Evolutionary conservation across 257 asterid species (phyloP).

Genomic region (Solanum dulcamara): DNA sequence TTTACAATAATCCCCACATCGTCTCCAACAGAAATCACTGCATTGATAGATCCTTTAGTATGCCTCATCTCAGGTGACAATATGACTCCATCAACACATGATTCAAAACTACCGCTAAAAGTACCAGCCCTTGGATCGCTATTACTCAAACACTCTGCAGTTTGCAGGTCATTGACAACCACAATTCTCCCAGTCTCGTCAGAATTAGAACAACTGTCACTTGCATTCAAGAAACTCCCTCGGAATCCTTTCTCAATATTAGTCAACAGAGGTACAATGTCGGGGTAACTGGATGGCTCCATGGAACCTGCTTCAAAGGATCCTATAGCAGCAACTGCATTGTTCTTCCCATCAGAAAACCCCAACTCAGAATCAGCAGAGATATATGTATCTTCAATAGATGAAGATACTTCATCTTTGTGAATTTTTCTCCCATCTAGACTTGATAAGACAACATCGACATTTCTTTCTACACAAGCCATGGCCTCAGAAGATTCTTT

Average conservation of each 20-base stretch:
- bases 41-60: conserved; percentile 11
- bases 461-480: conserved; percentile 11
- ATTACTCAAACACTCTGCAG: conserved; percentile 9
- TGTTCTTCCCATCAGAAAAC: conserved; percentile 14
- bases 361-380: conserved; percentile 17
- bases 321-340: conserved; percentile 7
- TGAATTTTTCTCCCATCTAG: conserved; percentile 6
- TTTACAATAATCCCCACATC: background rate
- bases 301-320: conserved; percentile 15
- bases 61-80: conserved; percentile 6
- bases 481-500: conserved; percentile 10
- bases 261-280: background rate
- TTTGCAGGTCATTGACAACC: conserved; percentile 7
- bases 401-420: conserved; percentile 4
- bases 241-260: background rate
- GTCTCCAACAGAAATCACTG: conserved; percentile 8
- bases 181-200: conserved; percentile 6
- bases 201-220: conserved; percentile 1
- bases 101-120: conserved; percentile 4
- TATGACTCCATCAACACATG: conserved; percentile 5
- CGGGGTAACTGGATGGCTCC: conserved; percentile 9
- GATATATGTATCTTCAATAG: conserved; percentile 9
- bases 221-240: background rate
- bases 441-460: conserved; percentile 12
- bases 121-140: conserved; percentile 11